Evolutionary conservation across 1,284 basidiomycete species (phyloP).

Genomic region (Marasmius fiardii): DNA sequence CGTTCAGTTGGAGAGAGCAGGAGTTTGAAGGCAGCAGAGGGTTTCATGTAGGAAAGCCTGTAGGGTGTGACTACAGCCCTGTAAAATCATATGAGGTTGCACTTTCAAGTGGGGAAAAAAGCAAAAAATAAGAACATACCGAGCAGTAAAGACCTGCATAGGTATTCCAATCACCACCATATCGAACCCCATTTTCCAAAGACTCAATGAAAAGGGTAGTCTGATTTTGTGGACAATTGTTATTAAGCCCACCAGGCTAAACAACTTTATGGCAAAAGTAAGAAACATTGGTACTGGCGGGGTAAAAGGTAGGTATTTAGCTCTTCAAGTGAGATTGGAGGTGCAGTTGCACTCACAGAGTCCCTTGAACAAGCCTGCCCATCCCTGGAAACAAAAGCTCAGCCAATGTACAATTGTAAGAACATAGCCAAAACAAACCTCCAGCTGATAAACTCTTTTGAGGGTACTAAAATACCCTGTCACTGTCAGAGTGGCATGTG

Average conservation of each 20-base stretch:
- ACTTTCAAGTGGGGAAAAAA: too few species aligned
- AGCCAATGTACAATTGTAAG: neutral
- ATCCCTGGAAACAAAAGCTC: neutral
- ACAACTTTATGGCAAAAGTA: too few species aligned
- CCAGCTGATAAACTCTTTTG: neutral
- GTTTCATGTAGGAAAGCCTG: neutral
- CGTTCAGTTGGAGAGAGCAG: constrained; percentile 1
- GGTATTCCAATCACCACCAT: neutral
- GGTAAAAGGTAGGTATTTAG: too few species aligned
- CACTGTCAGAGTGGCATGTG: neutral
- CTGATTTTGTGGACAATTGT: too few species aligned
- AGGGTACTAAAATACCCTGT: neutral
- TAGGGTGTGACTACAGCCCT: neutral
- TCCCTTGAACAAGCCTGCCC: neutral
- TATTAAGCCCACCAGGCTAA: too few species aligned
- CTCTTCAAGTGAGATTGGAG: too few species aligned
- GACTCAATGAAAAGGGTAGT: neutral
- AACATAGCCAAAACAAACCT: neutral
- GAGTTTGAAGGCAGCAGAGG: neutral
- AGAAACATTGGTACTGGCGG: too few species aligned
- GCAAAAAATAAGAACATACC: neutral
- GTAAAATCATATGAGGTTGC: neutral
- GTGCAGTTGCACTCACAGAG: neutral
- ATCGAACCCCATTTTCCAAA: too few species aligned
- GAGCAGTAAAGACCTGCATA: neutral